Base-by-base conservation (phyloP, 2,329 filamentous ascomycete genomes). In the Diplodia seriata region DNA sequence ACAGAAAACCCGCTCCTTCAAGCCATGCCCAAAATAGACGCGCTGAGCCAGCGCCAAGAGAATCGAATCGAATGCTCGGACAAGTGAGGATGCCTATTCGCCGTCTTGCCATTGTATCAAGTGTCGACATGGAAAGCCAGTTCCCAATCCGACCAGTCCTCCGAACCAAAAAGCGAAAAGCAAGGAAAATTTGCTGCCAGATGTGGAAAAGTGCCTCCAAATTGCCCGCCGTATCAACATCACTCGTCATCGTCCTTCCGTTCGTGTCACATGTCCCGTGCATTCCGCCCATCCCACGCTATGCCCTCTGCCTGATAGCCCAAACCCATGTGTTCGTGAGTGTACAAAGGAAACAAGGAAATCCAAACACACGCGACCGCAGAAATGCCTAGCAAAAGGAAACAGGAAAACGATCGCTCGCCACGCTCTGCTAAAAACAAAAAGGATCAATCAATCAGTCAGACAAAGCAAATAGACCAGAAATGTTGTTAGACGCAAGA, bases 141-240 rank as follows among this genome's bases (percentile, higher is more conserved):
- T 63, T 63, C 59, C 59, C 59, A 63, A 63, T 63, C 59, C 36
- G 59, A 43, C 11, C 55, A 31, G n/a, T 56, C 54, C 54, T 23
- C 54, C 54, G 54, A 38, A 43, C 73, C 71, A 73, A 71, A 75
- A 74, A 69, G 70, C 73, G 71, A 75, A 74, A 76, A 72, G 74
- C 71, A 72, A 73, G 70, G 70, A 71, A 72, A 74, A 76, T 74
- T 74, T 76, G 77, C 75, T 80, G 76, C 81, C 51, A 47, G 26
- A 47, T 36, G 51, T 57, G 64, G 64, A 55, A 66, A 66, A 53
- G 36, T 66, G 40, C 63, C 63, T 55, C 63, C 63, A 36, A 43
- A 55, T 40, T 55, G 54, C 68, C 57, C 36, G 47, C 68, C 57
- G 26, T 66, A 66, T 66, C 62, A 70, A 70, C 47, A 67, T 68